Evolutionary conservation across 805 yeast genomes (phyloP).

Genomic region (Wickerhamomyces chaumierensis): DNA sequence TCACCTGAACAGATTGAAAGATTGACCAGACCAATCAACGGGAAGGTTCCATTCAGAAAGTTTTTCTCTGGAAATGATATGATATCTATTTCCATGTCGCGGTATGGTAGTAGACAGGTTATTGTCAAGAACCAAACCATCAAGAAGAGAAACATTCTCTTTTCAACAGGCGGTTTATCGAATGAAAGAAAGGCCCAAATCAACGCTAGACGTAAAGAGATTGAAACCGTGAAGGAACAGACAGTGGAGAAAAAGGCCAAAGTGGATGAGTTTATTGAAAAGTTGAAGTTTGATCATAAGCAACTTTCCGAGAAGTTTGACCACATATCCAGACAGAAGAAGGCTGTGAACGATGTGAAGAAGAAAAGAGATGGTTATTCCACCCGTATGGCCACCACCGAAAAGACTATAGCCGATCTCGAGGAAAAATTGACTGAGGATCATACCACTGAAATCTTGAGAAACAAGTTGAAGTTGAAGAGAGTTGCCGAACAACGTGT

Average conservation of each 20-base stretch:
- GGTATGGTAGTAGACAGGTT: slow-evolving; percentile 50
- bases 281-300: not conserved
- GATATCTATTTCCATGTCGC: slow-evolving; percentile 42
- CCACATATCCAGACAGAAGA: slow-evolving; percentile 5
- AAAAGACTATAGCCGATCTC: slow-evolving; percentile 22
- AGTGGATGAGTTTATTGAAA: not conserved
- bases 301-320: slow-evolving; percentile 1
- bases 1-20: slow-evolving; percentile 26
- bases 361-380: slow-evolving; percentile 13
- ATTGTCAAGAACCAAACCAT: slow-evolving; percentile 9
- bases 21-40: slow-evolving; percentile 25
- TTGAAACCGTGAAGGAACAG: slow-evolving; percentile 5
- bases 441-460: slow-evolving; percentile 25
- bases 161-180: slow-evolving; percentile 13
- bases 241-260: slow-evolving; percentile 2
- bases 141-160: slow-evolving; percentile 3
- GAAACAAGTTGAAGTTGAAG: slow-evolving; percentile 21
- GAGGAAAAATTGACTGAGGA: slow-evolving; percentile 30
- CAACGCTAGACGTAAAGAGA: slow-evolving; percentile 7
- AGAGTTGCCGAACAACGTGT: slow-evolving; percentile 14
- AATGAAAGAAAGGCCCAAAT: slow-evolving; percentile 10
- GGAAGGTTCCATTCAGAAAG: slow-evolving; percentile 37
- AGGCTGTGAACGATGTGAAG: not conserved
- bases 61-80: slow-evolving; percentile 50
- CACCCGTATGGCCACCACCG: slow-evolving; percentile 18